phyloP scores from a whole-genome alignment of 768 basidiomycete genomes.

The Boletus insuetus region DNA sequence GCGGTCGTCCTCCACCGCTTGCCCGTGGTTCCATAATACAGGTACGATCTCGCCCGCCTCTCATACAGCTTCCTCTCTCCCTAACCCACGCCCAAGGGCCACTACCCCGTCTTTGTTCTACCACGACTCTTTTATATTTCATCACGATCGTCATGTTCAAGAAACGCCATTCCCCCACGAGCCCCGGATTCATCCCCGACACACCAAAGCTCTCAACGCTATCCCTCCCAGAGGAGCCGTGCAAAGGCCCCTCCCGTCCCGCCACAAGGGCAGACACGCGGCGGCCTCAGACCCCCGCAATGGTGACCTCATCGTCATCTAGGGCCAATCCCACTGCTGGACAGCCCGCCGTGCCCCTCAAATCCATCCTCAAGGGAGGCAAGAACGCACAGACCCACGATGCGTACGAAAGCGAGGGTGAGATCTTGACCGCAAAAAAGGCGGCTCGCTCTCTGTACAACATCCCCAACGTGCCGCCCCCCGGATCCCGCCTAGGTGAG shows the following conservation, averaged over 20 bases:
- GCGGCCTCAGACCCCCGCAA: no score
- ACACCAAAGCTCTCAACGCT: conserved; percentile 22
- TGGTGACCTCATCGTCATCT: no score
- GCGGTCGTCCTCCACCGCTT: conserved; percentile 20
- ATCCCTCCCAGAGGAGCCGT: conserved; percentile 14
- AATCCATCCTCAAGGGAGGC: no score
- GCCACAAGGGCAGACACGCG: no score
- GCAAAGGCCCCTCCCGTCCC: no score
- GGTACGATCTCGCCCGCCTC: conserved; percentile 2
- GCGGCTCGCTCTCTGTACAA: conserved; percentile 5
- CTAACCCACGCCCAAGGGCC: not conserved
- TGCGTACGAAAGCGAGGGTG: conserved; percentile 27
- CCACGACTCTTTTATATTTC: conserved; percentile 16
- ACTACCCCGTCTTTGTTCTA: conserved; percentile 13
- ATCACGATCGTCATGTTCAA: conserved; percentile 32
- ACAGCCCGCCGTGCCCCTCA: no score
- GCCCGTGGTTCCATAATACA: conserved; percentile 15
- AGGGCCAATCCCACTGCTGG: no score
- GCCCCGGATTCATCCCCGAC: conserved; percentile 14
- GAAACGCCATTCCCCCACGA: conserved; percentile 12
- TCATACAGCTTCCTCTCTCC: not conserved
- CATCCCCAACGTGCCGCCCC: conserved; percentile 5
- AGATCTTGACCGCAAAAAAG: conserved; percentile 3
- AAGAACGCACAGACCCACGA: not conserved
- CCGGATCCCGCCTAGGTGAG: conserved; percentile 28